These are phyloP conservation scores for Suhomyces kilbournensis DNA, from an alignment of 805 yeast species.

Conservation along the genomic window DNA sequence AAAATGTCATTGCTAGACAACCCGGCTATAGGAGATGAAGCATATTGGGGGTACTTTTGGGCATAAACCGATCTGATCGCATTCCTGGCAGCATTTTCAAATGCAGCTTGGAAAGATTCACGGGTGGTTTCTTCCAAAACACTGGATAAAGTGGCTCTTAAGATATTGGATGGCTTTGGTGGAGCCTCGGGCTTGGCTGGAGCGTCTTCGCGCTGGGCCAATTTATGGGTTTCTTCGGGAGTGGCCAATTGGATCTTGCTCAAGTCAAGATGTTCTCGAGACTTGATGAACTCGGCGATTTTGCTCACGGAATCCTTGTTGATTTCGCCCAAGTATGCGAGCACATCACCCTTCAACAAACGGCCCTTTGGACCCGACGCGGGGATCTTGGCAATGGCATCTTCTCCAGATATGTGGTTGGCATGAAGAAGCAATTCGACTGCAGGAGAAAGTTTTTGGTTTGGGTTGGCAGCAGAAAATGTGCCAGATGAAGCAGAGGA, in stretches of 20 bases:
- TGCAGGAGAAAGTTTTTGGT: conserved; percentile 73
- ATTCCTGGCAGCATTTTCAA: conserved; percentile 26
- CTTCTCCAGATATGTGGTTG: conserved; percentile 62
- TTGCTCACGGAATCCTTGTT: conserved; percentile 49
- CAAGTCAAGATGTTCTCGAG: conserved; percentile 65
- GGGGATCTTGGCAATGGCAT: conserved; percentile 66
- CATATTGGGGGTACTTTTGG: conserved; percentile 34
- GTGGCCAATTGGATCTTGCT: conserved; percentile 56
- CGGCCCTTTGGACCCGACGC: conserved; percentile 92
- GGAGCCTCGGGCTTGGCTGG: conserved; percentile 12
- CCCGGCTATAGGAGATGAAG: conserved; percentile 29
- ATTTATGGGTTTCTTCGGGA: conserved; percentile 19
- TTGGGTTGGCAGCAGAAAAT: conserved; percentile 53
- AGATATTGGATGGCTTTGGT: conserved; percentile 29
- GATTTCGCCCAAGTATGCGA: conserved; percentile 77
- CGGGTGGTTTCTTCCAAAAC: conserved; percentile 24
- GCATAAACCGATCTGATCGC: conserved; percentile 32
- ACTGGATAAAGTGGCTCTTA: conserved; percentile 23
- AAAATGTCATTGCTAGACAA: conserved; percentile 26
- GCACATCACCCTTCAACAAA: conserved; percentile 84
- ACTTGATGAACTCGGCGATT: conserved; percentile 55
- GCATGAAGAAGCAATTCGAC: conserved; percentile 63
- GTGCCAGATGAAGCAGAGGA: conserved; percentile 5
- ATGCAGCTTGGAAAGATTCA: conserved; percentile 27
- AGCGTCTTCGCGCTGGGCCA: conserved; percentile 11